Percentiles rank a stretch among this genome's conserved stretches.
Conservation (phyloP, 2,329 filamentous ascomycete species). For the Magnaporthales sp. region DNA sequence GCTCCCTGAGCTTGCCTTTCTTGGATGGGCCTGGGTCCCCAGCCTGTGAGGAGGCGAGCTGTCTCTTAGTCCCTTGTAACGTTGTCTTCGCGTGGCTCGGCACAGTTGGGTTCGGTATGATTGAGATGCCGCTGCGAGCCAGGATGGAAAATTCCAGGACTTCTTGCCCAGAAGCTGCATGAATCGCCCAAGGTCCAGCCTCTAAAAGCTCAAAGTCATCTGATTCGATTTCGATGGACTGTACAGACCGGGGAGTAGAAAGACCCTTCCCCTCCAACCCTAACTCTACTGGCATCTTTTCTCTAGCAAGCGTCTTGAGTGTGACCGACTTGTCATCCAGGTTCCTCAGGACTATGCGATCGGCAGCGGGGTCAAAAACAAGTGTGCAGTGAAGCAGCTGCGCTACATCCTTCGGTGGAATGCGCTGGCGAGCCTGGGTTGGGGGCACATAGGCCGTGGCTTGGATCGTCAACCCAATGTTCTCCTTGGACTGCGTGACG, state of each 20-base stretch:
- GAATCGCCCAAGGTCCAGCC: neutral
- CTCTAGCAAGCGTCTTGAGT: neutral
- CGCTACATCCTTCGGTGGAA: neutral
- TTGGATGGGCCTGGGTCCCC: neutral
- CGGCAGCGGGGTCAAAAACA: neutral
- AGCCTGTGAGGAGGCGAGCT: neutral
- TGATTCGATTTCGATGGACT: neutral
- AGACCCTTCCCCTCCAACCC: neutral
- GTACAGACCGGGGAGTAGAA: neutral
- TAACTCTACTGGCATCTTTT: neutral
- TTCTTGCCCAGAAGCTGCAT: neutral
- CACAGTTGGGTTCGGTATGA: neutral
- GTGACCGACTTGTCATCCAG: neutral
- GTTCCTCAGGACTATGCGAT: neutral
- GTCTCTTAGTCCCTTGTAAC: neutral
- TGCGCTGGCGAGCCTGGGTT: neutral
- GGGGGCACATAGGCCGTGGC: neutral
- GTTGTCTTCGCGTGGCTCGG: neutral
- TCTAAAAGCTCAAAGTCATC: neutral
- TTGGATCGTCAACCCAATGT: neutral
- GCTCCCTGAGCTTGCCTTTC: neutral
- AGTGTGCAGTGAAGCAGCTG: neutral
- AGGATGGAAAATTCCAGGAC: neutral
- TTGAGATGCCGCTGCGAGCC: neutral
- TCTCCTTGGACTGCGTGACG: neutral